Evolutionary conservation across 2,329 filamentous ascomycete genomes (phyloP), one percentile per base, ranked within the genome.

Genomic region (Botrytis squamosa): DNA sequence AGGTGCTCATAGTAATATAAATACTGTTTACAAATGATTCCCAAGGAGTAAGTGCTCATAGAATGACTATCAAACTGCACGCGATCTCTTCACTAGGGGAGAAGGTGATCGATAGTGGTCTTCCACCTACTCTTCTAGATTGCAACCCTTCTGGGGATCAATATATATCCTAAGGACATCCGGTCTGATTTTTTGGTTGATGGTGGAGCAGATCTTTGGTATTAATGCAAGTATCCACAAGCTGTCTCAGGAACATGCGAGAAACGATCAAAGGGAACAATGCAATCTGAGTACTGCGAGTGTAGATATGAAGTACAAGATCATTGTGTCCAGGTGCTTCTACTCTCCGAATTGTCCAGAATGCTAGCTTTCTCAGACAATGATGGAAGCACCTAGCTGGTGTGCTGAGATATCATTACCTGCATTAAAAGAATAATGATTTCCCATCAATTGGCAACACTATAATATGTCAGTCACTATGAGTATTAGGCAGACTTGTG

Each of bases 201-300:
- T 25, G 36, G 36, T 38, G 59, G 38, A 18, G 60, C 36, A 29
- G 42, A 52, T 52, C 44, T 67, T 52, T 36, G n/a, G n/a, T 46
- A 52, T 52, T 10, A 67, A 67, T 67, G 64, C 64, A 38, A 29
- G 64, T 67, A 67, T 52, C 29, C 64, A 52, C 64, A 67, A n/a
- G 44, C 36, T 68, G 46, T 68, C 25, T 55, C 25, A 55, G 65
- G 46, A 68, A 29, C 22, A 55, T 40, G 16, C 36, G 38, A 49
- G 46, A 55, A 38, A 40, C 36, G 25, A 55, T 55, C 36, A 68
- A 67, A n/a, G 46, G 36, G 36, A 22, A 22, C 16, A 67, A 38
- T 68, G 36, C 25, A 18, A 29, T n/a, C 16, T 55, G 33, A 40
- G 46, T 40, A 25, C 64, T 52, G 7, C 33, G 44, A 38, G 64